Conservation (phyloP, 2,329 filamentous ascomycete genomes). For the Phaeosphaeria sp. region DNA sequence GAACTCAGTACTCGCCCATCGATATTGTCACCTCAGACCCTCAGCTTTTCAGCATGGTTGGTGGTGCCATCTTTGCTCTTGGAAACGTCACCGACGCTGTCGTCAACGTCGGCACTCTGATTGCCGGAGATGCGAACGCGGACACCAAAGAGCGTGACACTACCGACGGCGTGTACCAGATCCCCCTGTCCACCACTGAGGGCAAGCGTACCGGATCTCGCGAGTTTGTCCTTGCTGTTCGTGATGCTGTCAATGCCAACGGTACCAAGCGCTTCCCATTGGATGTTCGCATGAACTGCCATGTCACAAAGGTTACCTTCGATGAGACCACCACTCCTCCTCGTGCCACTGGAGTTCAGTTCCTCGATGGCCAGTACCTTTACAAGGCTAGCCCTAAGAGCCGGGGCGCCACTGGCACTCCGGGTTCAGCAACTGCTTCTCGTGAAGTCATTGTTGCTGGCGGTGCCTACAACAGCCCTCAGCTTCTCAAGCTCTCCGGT, state of each 20-base stretch:
- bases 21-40: slow-evolving; percentile 59
- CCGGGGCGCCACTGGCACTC: slow-evolving; percentile 40
- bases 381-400: slow-evolving; percentile 51
- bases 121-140: slow-evolving; percentile 60
- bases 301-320: slow-evolving; percentile 71
- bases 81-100: slow-evolving; percentile 48
- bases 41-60: slow-evolving; percentile 60
- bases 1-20: slow-evolving; percentile 59
- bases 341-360: slow-evolving; percentile 55
- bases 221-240: slow-evolving; percentile 61
- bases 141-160: slow-evolving; percentile 55
- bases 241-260: slow-evolving; percentile 57
- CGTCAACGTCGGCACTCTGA: slow-evolving; percentile 43
- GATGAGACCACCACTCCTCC: slow-evolving; percentile 66
- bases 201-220: slow-evolving; percentile 60
- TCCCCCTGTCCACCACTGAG: slow-evolving; percentile 62
- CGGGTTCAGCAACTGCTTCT: slow-evolving; percentile 43
- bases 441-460: slow-evolving; percentile 42
- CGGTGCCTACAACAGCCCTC: slow-evolving; percentile 68
- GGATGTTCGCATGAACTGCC: slow-evolving; percentile 64
- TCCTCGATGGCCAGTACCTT: slow-evolving; percentile 50
- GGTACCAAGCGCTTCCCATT: slow-evolving; percentile 63
- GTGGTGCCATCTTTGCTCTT: slow-evolving; percentile 61
- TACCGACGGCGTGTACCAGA: slow-evolving; percentile 60
- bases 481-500: slow-evolving; percentile 70